Conservation (phyloP, 2,329 filamentous ascomycete genomes). For the Cladosporium halotolerans region DNA sequence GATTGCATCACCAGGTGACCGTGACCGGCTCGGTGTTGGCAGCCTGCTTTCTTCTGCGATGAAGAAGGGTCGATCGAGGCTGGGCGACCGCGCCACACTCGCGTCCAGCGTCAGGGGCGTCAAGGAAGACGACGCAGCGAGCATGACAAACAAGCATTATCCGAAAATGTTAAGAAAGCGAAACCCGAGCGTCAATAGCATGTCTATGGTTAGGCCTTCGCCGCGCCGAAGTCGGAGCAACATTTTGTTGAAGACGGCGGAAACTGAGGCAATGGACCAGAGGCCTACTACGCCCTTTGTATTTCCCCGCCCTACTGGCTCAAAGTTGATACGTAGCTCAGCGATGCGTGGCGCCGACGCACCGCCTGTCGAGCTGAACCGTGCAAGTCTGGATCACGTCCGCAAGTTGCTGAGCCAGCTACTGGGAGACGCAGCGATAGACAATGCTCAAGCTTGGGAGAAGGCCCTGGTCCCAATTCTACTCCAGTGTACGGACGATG, state of each 20-base stretch:
- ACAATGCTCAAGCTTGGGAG: constrained; percentile 74
- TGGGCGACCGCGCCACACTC: constrained; percentile 67
- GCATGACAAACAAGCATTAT: constrained; percentile 58
- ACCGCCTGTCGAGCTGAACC: constrained; percentile 76
- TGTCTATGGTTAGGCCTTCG: constrained; percentile 62
- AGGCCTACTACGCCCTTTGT: constrained; percentile 15
- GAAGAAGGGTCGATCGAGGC: constrained; percentile 66
- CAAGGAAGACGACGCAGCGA: constrained; percentile 58
- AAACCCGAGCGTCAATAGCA: constrained; percentile 79
- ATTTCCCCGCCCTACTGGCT: constrained; percentile 13
- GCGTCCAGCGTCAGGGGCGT: constrained; percentile 59
- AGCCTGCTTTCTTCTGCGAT: constrained; percentile 62
- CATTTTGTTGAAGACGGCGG: constrained; percentile 44
- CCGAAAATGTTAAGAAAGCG: constrained; percentile 63
- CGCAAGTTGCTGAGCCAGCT: constrained; percentile 78
- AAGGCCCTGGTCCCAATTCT: constrained; percentile 85
- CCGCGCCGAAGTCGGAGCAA: constrained; percentile 57
- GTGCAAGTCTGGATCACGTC: constrained; percentile 82
- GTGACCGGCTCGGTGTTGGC: constrained; percentile 67
- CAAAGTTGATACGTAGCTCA: constrained; percentile 60
- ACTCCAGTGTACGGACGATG: constrained; percentile 84
- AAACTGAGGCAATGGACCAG: constrained; percentile 16
- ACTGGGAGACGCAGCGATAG: constrained; percentile 67
- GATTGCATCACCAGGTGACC: constrained; percentile 51
- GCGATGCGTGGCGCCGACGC: constrained; percentile 71